Base-by-base conservation (phyloP, 495 filamentous ascomycete species). In the Trichoderma orchidacearum region DNA sequence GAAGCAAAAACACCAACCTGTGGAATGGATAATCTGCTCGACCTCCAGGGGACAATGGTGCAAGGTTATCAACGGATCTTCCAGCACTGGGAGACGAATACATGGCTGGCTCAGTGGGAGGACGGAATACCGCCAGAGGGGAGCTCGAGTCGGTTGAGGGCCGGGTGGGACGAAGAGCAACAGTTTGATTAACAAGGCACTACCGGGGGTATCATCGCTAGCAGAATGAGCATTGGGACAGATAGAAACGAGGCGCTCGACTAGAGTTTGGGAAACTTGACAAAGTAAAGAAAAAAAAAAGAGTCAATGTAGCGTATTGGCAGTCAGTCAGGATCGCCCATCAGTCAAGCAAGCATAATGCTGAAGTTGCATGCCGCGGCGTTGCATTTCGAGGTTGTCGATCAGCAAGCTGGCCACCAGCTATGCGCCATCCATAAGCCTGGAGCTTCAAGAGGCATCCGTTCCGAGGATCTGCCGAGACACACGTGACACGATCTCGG, bases 51-150 rank as follows among this genome's bases (percentile, higher is more conserved):
- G 80, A 68, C 21, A 74, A 70, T 56, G 77, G 71, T 55, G 78
- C 75, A 63, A 86, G 68, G 63, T 80, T 86, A 67, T 88, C 85
- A 60, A 85, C 75, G 60, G 85, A 88, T 69, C 81, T 85, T 66
- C 85, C 82, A 58, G 80, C 81, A 56, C 72, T 77, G 57, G 76
- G 66, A 58, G 71, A 75, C 59, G 82, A 79, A 65, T 80, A 82
- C 86, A 90, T 90, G 67, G 68, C 76, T 62, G 23, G 29, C 45
- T 36, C 30, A 34, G 23, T 5, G 58, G 41, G n/a, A 36, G 7
- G 55, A 5, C 25, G 56, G 17, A 21, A 28, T 29, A 17, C 23
- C 12, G 21, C 25, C 36, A 15, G 5, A 51, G n/a, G 18, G 41
- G 12, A 48, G 41, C 41, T 48, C 41, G 8, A 17, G 21, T 27